Conservation (phyloP, 1,284 basidiomycete genomes). For the Pisolithus thermaeus region DNA sequence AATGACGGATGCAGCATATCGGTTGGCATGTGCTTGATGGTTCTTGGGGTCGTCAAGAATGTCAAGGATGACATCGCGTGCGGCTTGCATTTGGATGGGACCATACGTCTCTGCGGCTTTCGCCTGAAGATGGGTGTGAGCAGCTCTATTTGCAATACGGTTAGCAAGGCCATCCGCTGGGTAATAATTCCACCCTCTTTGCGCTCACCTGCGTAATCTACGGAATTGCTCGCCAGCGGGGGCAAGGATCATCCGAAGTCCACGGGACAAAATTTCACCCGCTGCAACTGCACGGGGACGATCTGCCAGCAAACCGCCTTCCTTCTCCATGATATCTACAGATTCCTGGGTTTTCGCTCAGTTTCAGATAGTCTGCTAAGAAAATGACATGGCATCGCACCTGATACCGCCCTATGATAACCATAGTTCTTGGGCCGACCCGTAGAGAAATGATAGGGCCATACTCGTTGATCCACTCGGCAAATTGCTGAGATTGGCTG, state of each 20-base stretch:
- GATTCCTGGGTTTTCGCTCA: conserved; percentile 34
- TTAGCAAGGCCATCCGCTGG: neutral
- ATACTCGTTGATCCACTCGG: conserved; percentile 32
- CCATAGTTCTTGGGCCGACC: conserved; percentile 23
- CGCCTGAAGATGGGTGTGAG: conserved; percentile 36
- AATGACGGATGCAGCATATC: conserved; percentile 44
- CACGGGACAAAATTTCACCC: conserved; percentile 25
- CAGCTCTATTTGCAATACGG: conserved; percentile 18
- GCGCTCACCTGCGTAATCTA: conserved; percentile 26
- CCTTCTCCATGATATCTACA: conserved; percentile 35
- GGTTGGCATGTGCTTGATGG: conserved; percentile 33
- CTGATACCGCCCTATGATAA: conserved; percentile 32
- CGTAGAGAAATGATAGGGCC: conserved; percentile 34
- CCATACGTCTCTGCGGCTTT: conserved; percentile 32
- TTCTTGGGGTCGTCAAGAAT: conserved; percentile 32
- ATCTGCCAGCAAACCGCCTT: conserved; percentile 27
- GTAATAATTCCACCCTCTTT: neutral
- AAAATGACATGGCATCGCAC: conserved; percentile 14
- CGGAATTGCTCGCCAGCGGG: conserved; percentile 31
- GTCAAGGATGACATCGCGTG: conserved; percentile 35
- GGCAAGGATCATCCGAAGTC: conserved; percentile 27
- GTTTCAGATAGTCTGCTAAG: neutral
- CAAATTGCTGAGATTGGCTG: conserved; percentile 30
- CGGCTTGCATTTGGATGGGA: conserved; percentile 33
- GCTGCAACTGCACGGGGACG: conserved; percentile 29